Evolutionary conservation across 208 protist species (phyloP).

Genomic region (Trypanosomatidae sp.): DNA sequence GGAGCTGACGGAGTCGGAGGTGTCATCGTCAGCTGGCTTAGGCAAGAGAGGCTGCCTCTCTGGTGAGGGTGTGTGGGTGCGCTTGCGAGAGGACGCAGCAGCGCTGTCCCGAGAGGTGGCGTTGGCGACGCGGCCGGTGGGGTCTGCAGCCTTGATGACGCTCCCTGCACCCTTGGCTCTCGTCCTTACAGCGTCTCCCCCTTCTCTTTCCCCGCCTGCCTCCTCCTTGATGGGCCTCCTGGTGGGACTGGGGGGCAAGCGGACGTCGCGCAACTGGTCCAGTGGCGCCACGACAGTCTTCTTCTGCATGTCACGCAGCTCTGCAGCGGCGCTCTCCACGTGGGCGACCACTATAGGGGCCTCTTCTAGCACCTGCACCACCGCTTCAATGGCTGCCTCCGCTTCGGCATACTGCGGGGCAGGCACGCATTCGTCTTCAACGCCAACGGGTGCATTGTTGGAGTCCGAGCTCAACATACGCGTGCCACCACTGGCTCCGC

Average conservation of each 20-base stretch:
- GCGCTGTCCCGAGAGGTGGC: background rate
- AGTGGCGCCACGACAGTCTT: conserved; percentile 4
- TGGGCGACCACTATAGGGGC: conserved; percentile 21
- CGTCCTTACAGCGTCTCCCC: background rate
- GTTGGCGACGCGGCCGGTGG: background rate
- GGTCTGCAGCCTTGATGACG: background rate
- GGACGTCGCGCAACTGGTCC: background rate
- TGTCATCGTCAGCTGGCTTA: background rate
- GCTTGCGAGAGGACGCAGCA: conserved; percentile 1
- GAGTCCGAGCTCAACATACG: background rate
- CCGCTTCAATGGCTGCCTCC: conserved; percentile 16
- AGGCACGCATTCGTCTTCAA: background rate
- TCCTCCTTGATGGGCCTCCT: background rate
- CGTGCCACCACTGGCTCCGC: background rate
- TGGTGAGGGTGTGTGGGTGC: background rate
- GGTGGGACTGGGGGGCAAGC: background rate
- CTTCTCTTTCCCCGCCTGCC: background rate
- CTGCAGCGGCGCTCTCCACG: conserved; percentile 4
- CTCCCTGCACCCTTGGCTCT: background rate
- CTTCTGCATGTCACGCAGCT: conserved; percentile 16
- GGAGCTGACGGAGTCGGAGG: conserved; percentile 6
- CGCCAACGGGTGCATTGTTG: background rate
- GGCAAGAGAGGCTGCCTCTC: background rate
- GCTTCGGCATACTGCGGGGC: conserved; percentile 12
- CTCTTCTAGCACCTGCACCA: conserved; percentile 21